A percentile compares a stretch with the other conserved stretches of the same genome.
Conservation (phyloP, 257 asterid species). For the Fraxinus americana region DNA sequence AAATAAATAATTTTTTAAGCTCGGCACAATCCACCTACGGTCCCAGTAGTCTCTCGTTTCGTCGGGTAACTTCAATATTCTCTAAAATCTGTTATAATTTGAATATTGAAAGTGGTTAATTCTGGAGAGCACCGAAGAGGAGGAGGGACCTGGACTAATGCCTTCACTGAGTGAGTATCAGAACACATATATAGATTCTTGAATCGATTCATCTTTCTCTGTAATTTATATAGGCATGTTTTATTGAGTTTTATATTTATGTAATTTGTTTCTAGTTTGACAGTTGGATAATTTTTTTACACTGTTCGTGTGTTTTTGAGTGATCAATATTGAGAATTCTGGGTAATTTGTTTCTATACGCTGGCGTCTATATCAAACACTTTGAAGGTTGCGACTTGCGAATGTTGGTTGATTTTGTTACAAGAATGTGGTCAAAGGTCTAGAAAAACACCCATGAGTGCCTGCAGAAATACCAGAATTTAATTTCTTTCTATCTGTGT, state of each 20-base stretch:
- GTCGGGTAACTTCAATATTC: no score
- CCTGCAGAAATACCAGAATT: no score
- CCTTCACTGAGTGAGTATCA: conserved; percentile 42
- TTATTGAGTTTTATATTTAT: background rate
- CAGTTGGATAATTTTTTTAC: background rate
- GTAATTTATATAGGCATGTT: background rate
- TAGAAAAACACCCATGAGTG: no score
- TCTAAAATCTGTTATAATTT: no score
- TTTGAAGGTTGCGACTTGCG: background rate
- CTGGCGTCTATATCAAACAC: background rate
- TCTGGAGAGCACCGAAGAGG: background rate
- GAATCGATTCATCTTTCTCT: background rate
- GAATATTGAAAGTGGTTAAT: background rate
- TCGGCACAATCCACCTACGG: no score
- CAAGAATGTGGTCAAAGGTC: background rate
- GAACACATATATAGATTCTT: conserved; percentile 2
- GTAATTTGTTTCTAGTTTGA: background rate
- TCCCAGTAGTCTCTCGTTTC: no score
- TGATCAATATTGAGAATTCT: background rate
- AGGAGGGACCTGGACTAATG: conserved; percentile 29
- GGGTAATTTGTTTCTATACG: background rate
- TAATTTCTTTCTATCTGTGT: no score
- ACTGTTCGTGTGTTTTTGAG: no score
- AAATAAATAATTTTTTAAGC: no score
- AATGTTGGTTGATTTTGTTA: background rate